A percentile compares a stretch with the other conserved stretches of the same genome.
phyloP scores from a whole-genome alignment of 805 yeast genomes.

The Wickerhamomyces queroliae region DNA sequence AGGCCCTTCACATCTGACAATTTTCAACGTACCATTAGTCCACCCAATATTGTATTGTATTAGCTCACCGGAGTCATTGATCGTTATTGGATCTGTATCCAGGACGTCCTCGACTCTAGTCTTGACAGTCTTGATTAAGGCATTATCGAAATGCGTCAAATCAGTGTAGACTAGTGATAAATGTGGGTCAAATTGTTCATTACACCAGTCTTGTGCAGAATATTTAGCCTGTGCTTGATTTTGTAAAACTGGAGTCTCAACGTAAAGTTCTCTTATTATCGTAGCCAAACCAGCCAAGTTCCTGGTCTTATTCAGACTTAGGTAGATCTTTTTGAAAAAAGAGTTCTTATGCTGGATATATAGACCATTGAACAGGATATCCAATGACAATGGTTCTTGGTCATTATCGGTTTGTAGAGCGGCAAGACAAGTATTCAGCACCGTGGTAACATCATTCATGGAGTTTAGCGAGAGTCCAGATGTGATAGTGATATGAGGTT shows the following conservation, averaged over 20 bases:
- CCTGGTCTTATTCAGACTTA: conserved; percentile 14
- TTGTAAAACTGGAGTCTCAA: conserved; percentile 32
- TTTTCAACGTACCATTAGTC: conserved; percentile 55
- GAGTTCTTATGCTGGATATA: conserved; percentile 11
- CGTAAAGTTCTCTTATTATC: conserved; percentile 53
- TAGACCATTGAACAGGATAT: conserved; percentile 11
- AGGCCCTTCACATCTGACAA: conserved; percentile 69
- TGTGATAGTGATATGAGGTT: conserved; percentile 75
- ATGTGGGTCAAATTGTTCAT: conserved; percentile 61
- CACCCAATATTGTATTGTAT: conserved; percentile 39
- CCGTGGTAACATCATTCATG: conserved; percentile 51
- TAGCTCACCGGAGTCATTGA: conserved; percentile 14
- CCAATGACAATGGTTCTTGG: neutral
- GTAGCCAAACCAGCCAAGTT: conserved; percentile 29
- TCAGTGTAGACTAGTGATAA: conserved; percentile 65
- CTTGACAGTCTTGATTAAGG: conserved; percentile 55
- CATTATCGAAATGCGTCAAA: conserved; percentile 59
- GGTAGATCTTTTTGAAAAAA: conserved; percentile 19
- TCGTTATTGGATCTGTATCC: conserved; percentile 24
- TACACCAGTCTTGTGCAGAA: conserved; percentile 53
- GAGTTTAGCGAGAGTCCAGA: conserved; percentile 47
- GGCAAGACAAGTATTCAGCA: conserved; percentile 51
- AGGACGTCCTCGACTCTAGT: conserved; percentile 63
- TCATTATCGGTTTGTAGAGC: conserved; percentile 32
- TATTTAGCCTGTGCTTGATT: conserved; percentile 27